These are phyloP conservation scores for Protea cynaroides DNA, from an alignment of 164 flowering plant species.

Conservation along the genomic window DNA sequence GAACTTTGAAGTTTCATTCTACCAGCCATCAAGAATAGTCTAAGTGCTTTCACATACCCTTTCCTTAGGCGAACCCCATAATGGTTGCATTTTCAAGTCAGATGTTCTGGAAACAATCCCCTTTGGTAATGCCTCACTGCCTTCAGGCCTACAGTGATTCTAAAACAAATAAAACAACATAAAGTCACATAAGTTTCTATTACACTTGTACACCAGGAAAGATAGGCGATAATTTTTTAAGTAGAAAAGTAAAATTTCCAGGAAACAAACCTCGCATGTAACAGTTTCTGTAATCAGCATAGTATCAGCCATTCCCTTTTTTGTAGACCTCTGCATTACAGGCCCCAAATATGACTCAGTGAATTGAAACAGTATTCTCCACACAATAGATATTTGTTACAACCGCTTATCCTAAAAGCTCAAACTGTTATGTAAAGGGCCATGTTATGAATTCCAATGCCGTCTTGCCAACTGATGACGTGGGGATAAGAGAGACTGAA, in stretches of 20 bases:
- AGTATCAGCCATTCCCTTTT: slow-evolving; percentile 30
- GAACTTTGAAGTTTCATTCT: background rate
- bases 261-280: slow-evolving; percentile 48
- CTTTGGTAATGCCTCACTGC: slow-evolving; percentile 73
- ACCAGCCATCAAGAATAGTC: background rate
- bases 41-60: slow-evolving; percentile 26
- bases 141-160: slow-evolving; percentile 56
- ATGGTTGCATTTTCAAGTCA: slow-evolving; percentile 70
- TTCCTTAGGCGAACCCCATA: slow-evolving; percentile 49
- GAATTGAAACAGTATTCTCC: background rate
- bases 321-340: slow-evolving; percentile 39
- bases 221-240: background rate
- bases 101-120: slow-evolving; percentile 65
- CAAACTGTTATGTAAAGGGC: too few relatives aligned
- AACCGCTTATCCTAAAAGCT: too few relatives aligned
- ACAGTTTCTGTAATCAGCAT: slow-evolving; percentile 18
- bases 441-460: too few relatives aligned
- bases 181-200: background rate
- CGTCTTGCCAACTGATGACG: too few relatives aligned
- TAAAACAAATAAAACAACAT: slow-evolving; percentile 14
- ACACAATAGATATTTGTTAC: background rate
- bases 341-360: background rate
- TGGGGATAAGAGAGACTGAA: too few relatives aligned
- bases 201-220: background rate
- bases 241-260: background rate